Evolutionary conservation across 2,329 filamentous ascomycete species (phyloP).

Genomic region (Colletotrichum destructivum): DNA sequence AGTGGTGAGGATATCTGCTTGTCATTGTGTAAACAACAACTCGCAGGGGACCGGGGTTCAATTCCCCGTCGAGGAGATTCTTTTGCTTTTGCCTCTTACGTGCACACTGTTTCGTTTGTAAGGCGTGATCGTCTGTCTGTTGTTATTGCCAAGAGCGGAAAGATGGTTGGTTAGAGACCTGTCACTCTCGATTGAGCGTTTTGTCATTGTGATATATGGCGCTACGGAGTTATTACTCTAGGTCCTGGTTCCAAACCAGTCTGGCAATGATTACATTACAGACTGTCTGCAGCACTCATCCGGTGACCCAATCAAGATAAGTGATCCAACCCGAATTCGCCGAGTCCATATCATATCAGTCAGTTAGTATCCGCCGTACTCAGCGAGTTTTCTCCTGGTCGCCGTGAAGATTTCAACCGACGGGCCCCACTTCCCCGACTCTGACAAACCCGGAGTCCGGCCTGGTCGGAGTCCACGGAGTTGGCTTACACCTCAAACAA

Average conservation of each 20-base stretch:
- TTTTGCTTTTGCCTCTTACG: too few relatives aligned
- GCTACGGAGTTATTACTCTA: too few relatives aligned
- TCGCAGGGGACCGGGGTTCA: constrained; percentile 41
- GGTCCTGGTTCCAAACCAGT: too few relatives aligned
- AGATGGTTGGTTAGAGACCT: too few relatives aligned
- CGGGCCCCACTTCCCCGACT: neutral
- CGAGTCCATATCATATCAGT: neutral
- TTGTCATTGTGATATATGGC: too few relatives aligned
- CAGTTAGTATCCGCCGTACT: neutral
- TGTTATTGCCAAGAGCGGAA: too few relatives aligned
- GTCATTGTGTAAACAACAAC: neutral
- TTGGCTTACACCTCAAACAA: neutral
- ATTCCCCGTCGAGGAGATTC: constrained; percentile 39
- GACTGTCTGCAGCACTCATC: neutral
- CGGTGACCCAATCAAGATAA: too few relatives aligned
- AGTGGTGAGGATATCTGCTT: constrained; percentile 41
- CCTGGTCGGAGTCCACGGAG: neutral
- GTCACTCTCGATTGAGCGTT: too few relatives aligned
- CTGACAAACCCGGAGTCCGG: neutral
- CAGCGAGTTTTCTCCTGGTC: neutral
- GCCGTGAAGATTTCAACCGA: neutral
- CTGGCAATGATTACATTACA: too few relatives aligned
- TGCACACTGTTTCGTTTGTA: too few relatives aligned
- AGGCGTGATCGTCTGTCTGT: too few relatives aligned
- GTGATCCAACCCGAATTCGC: too few relatives aligned